Conservation (phyloP, 169 alveolate genomes). For the Pseudocohnilembus persalinus region DNA sequence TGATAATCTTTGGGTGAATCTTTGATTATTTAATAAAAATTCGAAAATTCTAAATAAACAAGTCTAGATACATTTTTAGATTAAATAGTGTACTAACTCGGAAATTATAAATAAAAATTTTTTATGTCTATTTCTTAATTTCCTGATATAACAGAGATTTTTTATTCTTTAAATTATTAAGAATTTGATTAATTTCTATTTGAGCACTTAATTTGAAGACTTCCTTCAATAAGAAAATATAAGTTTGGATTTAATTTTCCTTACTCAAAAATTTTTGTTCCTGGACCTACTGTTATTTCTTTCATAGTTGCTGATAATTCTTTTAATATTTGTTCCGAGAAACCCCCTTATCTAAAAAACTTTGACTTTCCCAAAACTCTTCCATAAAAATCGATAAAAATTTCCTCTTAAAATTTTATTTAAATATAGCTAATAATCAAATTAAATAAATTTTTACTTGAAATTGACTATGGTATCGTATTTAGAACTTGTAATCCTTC, state of each 20-base stretch:
- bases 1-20: constrained; percentile 18
- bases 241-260: background rate
- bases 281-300: constrained; percentile 14
- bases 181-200: background rate
- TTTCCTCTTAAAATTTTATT: constrained; percentile 6
- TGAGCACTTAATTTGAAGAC: background rate
- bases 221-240: constrained; percentile 3
- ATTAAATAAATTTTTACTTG: background rate
- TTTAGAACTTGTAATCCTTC: background rate
- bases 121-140: background rate
- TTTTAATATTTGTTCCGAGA: background rate
- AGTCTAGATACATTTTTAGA: background rate
- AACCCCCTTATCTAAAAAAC: background rate
- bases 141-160: background rate
- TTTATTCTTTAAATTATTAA: background rate
- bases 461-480: constrained; percentile 3
- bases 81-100: background rate
- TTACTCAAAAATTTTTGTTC: background rate
- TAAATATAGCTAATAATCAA: too few relatives aligned
- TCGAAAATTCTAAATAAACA: background rate
- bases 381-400: constrained; percentile 12
- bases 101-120: background rate
- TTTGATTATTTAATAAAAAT: background rate
- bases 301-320: constrained; percentile 6
- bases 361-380: background rate